Base-by-base conservation (phyloP, 1,284 basidiomycete species). In the Meripilus lineatus region DNA sequence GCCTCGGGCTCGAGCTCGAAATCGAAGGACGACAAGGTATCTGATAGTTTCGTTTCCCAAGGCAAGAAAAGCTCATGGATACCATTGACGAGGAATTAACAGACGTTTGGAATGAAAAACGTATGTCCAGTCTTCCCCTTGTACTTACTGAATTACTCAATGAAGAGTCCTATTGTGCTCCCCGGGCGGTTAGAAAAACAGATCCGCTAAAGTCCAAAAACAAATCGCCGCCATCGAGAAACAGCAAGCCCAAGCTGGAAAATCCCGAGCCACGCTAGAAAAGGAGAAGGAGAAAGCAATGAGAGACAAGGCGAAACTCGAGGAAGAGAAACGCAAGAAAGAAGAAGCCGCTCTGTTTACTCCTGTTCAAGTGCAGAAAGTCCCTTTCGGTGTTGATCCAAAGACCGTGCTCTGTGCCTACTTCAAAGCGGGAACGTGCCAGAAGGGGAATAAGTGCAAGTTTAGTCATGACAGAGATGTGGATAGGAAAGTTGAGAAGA, bases 91-190 rank as follows among this genome's bases (percentile, higher is more conserved):
- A 63, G 58, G 43, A 45, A 52, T 54, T 50, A 49, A 54, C 66
- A 90, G 87, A 91, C 86, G 50, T 95, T 95, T 65, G 91, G 92
- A 47, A 76, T 94, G 82, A 93, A 94, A 77, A 95, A 94, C 70
- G 86, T 89, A 53, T 46, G 79, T 64, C 38, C 10, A 38, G 38
- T 37, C 7, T 42, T 40, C 22, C 49, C 46, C 17, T 47, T 45
- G 18, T 34, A 41, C 25, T 14, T 26, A 4, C 32, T 20, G n/a
- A n/a, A n/a, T n/a, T n/a, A n/a, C n/a, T n/a, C n/a, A n/a, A n/a
- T n/a, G n/a, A n/a, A n/a, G n/a, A 30, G 20, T 18, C 36, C 39
- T 42, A 26, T 32, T 23, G 37, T 5, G 42, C 24, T 24, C 38
- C 35, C 23, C 40, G 5, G 22, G 14, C 10, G 50, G 48, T 45